A percentile compares a stretch with the other conserved stretches of the same genome.
phyloP scores from a whole-genome alignment of 768 basidiomycete genomes.

The Suillus lakei region DNA sequence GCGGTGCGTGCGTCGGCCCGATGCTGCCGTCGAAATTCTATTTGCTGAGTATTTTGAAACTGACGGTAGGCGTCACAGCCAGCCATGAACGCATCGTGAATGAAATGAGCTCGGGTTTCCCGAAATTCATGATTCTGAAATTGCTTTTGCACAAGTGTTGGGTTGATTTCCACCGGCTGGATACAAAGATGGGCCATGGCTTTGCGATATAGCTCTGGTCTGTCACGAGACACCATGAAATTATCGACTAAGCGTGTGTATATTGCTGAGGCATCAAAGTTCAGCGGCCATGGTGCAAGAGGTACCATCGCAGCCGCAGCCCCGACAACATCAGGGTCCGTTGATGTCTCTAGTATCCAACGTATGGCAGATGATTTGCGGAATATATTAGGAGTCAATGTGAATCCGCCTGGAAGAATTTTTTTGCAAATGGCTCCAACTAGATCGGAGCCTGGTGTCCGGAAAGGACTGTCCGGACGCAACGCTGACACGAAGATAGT shows the following conservation, averaged over 20 bases:
- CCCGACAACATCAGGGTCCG: neutral
- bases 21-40: rapidly evolving
- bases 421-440: too few relatives aligned
- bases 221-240: neutral
- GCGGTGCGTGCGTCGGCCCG: neutral
- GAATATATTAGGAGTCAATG: too few relatives aligned
- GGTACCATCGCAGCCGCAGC: neutral
- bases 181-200: neutral
- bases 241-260: neutral
- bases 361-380: neutral
- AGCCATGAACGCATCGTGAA: neutral
- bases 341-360: neutral
- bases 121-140: too few relatives aligned
- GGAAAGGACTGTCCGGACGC: too few relatives aligned
- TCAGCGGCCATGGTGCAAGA: neutral
- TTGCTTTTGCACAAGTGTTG: too few relatives aligned
- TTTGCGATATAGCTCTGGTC: neutral
- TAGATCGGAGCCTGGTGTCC: too few relatives aligned
- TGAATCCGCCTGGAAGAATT: too few relatives aligned
- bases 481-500: too few relatives aligned
- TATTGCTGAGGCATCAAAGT: neutral
- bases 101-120: neutral
- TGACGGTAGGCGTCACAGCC: neutral
- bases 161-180: neutral
- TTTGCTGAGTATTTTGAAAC: neutral